A percentile compares a stretch with the other conserved stretches of the same genome.
phyloP scores from a whole-genome alignment of 2,329 filamentous ascomycete species.

The Podosphaera xanthii region DNA sequence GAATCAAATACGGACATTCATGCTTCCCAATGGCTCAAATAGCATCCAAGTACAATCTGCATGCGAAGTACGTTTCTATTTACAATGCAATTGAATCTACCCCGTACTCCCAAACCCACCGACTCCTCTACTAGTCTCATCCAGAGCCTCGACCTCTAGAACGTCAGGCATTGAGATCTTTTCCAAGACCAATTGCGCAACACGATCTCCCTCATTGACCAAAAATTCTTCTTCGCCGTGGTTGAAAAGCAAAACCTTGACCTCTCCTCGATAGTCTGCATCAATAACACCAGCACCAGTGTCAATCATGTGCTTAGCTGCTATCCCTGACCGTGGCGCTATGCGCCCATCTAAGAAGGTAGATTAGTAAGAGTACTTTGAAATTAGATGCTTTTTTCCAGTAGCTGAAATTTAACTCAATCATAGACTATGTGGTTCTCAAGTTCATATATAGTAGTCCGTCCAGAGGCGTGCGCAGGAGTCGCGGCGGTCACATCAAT shows the following conservation, averaged over 20 bases:
- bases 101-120: slow-evolving; percentile 88
- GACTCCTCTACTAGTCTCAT: slow-evolving; percentile 72
- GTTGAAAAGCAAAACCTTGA: slow-evolving; percentile 92
- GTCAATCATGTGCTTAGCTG: slow-evolving; percentile 87
- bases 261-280: slow-evolving; percentile 81
- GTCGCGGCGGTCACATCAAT: no score
- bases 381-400: neutral
- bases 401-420: neutral
- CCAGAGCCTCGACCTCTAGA: slow-evolving; percentile 66
- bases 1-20: no score
- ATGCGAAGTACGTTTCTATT: neutral
- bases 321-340: slow-evolving; percentile 75
- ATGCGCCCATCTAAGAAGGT: slow-evolving; percentile 51
- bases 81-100: slow-evolving; percentile 2
- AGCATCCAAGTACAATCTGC: no score
- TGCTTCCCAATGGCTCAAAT: neutral
- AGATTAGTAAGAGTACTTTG: neutral
- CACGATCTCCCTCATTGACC: slow-evolving; percentile 65
- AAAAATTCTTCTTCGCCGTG: slow-evolving; percentile 61
- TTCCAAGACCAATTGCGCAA: slow-evolving; percentile 87
- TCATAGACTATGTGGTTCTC: no score
- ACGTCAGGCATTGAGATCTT: slow-evolving; percentile 86
- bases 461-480: no score
- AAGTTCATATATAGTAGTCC: no score
- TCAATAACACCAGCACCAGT: slow-evolving; percentile 93